Evolutionary conservation across 371 early-diverging fungal species (phyloP).

Genomic region (Actinomortierella ambigua): DNA sequence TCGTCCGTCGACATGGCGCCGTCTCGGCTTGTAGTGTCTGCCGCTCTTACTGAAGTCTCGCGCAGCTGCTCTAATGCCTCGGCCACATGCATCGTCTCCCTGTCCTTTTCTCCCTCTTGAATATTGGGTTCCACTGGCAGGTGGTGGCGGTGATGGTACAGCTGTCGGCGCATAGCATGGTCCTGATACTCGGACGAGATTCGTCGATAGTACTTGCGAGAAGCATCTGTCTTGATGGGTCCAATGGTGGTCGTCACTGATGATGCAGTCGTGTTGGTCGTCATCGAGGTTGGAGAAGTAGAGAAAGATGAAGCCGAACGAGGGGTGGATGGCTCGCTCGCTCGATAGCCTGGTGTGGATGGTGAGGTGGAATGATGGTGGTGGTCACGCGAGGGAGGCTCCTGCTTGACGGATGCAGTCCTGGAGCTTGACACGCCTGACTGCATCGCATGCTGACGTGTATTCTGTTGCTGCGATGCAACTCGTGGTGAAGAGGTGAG

Average conservation of each 20-base stretch:
- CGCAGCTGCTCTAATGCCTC: neutral
- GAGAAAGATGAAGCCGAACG: neutral
- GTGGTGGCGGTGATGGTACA: conserved; percentile 10
- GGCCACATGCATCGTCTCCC: neutral
- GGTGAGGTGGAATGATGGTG: neutral
- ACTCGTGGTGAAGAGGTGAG: conserved; percentile 6
- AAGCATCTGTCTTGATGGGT: conserved; percentile 25
- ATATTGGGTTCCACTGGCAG: neutral
- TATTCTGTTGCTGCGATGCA: no score
- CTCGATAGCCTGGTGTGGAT: conserved; percentile 2
- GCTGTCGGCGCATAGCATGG: conserved; percentile 19
- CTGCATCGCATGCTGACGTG: no score
- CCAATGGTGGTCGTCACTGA: conserved; percentile 15
- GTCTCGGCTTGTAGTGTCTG: no score
- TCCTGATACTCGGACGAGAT: conserved; percentile 26
- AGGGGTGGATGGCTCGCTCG: neutral
- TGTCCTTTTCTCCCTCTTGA: neutral
- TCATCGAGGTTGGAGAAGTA: neutral
- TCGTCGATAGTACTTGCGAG: conserved; percentile 7
- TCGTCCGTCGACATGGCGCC: no score
- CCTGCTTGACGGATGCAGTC: conserved; percentile 5
- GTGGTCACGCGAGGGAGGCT: conserved; percentile 5
- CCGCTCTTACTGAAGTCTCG: conserved; percentile 1
- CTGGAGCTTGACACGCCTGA: conserved; percentile 8
- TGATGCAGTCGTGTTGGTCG: conserved; percentile 7